Evolutionary conservation across 306 rosid species (phyloP).

Genomic region (Vigna trinervia): DNA sequence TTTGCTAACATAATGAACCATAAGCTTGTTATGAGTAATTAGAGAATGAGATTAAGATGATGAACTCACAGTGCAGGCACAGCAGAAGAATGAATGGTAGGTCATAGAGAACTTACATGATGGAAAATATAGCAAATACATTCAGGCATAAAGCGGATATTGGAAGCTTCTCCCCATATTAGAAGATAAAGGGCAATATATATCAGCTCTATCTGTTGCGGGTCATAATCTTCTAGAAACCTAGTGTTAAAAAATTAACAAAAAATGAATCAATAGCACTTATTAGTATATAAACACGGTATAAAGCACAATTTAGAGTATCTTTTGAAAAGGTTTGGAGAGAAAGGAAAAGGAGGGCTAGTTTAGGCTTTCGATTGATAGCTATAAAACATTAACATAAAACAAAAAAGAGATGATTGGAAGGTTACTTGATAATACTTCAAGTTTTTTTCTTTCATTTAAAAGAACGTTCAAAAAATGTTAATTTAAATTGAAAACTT

Average conservation of each 20-base stretch:
- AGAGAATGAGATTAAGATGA: constrained; percentile 30
- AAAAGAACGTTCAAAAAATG: not conserved
- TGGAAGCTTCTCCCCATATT: constrained; percentile 99
- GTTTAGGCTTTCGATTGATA: not conserved
- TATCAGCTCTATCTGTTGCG: constrained; percentile 72
- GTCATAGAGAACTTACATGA: constrained; percentile 60
- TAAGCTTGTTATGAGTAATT: not conserved
- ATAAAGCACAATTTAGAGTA: constrained; percentile 32
- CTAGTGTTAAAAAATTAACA: constrained; percentile 48
- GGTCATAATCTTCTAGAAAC: constrained; percentile 52
- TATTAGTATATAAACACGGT: constrained; percentile 34
- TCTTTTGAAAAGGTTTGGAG: not conserved
- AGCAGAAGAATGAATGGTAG: constrained; percentile 37
- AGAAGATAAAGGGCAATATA: constrained; percentile 93
- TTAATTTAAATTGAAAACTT: constrained; percentile 1
- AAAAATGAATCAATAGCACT: constrained; percentile 39
- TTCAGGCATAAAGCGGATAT: constrained; percentile 98
- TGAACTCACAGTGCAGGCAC: not conserved
- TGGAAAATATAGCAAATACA: constrained; percentile 97
- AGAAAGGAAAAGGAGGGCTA: not conserved
- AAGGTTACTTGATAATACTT: not conserved
- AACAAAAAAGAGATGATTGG: not conserved
- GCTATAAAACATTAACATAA: not conserved
- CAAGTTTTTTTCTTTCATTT: not conserved
- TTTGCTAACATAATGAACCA: constrained; percentile 14